A percentile compares a stretch with the other conserved stretches of the same genome.
Evolutionary conservation across 352 stramenopile species (phyloP).

Genomic region (Phytophthora megakarya): DNA sequence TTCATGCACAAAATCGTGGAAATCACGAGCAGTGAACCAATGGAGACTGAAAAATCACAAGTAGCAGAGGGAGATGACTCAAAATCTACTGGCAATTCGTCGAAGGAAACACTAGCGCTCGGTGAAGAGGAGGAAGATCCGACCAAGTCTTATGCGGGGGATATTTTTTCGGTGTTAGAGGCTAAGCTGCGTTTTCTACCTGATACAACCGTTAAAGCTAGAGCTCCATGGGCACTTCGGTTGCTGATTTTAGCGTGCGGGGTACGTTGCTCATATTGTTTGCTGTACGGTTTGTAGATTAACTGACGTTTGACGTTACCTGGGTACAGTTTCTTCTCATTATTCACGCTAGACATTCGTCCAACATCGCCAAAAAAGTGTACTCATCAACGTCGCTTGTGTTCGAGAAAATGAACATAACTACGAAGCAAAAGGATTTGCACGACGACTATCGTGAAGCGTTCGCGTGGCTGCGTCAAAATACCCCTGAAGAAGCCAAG

Average conservation of each 20-base stretch:
- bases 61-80: not conserved
- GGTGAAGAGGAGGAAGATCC: conserved; percentile 31
- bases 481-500: conserved; percentile 67
- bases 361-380: conserved; percentile 66
- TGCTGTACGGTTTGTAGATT: not conserved
- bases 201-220: conserved; percentile 23
- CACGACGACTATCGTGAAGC: conserved; percentile 86
- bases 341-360: conserved; percentile 65
- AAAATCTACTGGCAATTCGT: not conserved
- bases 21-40: conserved; percentile 18
- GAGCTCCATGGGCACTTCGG: conserved; percentile 21
- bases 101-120: not conserved
- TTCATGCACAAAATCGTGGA: conserved; percentile 56
- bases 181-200: conserved; percentile 42
- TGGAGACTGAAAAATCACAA: conserved; percentile 6
- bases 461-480: conserved; percentile 81
- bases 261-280: conserved; percentile 42
- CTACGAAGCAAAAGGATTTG: conserved; percentile 44
- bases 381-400: conserved; percentile 84
- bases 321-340: conserved; percentile 61
- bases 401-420: conserved; percentile 63
- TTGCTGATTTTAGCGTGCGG: conserved; percentile 62
- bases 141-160: conserved; percentile 23
- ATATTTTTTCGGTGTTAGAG: conserved; percentile 38
- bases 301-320: conserved; percentile 3